A percentile compares a stretch with the other conserved stretches of the same genome.
phyloP scores from a whole-genome alignment of 495 filamentous ascomycete species.

The Talaromyces trachyspermus region DNA sequence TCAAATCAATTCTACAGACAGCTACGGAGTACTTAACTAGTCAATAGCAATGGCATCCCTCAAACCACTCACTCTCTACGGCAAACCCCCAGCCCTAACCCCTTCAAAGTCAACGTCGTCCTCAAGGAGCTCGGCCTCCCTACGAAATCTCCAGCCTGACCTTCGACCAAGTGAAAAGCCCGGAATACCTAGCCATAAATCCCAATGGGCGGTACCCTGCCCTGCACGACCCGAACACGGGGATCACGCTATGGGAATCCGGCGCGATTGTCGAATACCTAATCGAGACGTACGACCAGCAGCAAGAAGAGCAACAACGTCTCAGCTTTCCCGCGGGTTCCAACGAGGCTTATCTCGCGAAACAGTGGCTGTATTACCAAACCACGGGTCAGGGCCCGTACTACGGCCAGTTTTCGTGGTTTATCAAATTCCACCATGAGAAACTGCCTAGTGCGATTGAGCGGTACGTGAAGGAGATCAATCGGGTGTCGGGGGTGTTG shows the following conservation, averaged over 20 bases:
- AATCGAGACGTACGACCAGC: constrained; percentile 55
- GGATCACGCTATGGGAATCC: constrained; percentile 52
- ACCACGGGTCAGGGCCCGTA: constrained; percentile 41
- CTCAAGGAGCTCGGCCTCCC: constrained; percentile 64
- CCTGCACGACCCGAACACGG: constrained; percentile 53
- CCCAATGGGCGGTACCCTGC: constrained; percentile 58
- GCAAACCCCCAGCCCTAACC: constrained; percentile 77
- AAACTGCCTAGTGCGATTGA: constrained; percentile 31
- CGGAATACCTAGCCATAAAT: constrained; percentile 43
- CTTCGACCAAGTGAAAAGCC: constrained; percentile 42
- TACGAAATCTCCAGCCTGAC: too few species aligned
- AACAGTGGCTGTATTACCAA: constrained; percentile 41
- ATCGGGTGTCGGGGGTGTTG: constrained; percentile 33
- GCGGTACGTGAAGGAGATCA: constrained; percentile 36
- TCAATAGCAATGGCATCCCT: too few species aligned
- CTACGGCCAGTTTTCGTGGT: constrained; percentile 39
- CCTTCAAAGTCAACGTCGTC: constrained; percentile 67
- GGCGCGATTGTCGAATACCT: constrained; percentile 59
- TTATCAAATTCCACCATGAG: constrained; percentile 27
- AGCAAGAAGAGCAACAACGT: constrained; percentile 20
- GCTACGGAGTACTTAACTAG: too few species aligned
- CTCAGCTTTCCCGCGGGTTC: constrained; percentile 37
- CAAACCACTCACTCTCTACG: constrained; percentile 67
- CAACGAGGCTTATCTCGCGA: constrained; percentile 24
- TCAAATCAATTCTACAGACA: too few species aligned